Conservation (phyloP, 108 stramenopile genomes). For the Nannochloropsis granulata region DNA sequence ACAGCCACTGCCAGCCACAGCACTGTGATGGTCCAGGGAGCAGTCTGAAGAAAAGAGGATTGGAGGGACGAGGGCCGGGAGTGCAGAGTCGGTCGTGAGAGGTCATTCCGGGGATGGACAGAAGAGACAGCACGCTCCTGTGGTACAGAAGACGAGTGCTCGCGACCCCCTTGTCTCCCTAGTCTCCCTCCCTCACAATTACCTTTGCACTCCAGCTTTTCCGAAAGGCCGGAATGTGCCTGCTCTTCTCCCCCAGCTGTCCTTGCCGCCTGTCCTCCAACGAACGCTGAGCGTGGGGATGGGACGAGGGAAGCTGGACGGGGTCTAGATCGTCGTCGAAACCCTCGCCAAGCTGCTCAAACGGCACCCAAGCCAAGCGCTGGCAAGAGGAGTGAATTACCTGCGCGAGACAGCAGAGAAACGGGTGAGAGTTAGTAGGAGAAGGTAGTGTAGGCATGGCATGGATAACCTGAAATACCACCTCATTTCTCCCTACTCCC, state of each 20-base stretch:
- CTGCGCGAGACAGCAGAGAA: neutral
- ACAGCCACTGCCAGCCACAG: neutral
- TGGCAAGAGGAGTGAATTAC: neutral
- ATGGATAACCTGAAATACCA: neutral
- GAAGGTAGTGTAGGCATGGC: neutral
- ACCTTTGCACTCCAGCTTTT: neutral
- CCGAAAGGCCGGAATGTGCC: neutral
- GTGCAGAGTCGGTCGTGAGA: neutral
- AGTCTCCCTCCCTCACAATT: neutral
- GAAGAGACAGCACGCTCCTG: neutral
- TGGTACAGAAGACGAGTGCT: neutral
- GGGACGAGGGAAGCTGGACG: neutral
- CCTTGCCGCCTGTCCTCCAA: neutral
- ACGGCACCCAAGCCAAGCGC: neutral
- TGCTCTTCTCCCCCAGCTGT: neutral
- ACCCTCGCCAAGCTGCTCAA: neutral
- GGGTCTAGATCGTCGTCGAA: neutral
- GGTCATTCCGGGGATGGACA: neutral
- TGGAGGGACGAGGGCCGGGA: neutral
- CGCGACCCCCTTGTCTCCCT: too few species aligned
- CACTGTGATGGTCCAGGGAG: neutral
- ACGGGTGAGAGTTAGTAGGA: too few species aligned
- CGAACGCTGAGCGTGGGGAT: neutral
- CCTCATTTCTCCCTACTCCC: neutral
- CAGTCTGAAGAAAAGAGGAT: neutral